Evolutionary conservation across 2,329 filamentous ascomycete species (phyloP).

Genomic region (Trichothecium sympodiale): DNA sequence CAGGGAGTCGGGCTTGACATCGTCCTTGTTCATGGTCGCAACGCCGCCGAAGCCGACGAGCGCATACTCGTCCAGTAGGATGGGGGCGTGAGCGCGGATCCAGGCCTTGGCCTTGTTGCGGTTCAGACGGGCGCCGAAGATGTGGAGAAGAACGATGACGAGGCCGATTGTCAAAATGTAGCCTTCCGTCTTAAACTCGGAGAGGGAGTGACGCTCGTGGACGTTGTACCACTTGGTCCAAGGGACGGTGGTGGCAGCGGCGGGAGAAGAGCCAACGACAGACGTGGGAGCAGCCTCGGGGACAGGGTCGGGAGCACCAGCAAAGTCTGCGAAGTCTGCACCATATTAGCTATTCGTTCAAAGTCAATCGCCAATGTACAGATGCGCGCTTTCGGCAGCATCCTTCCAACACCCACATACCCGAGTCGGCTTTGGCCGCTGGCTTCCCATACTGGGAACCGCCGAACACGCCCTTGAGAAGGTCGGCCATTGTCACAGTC

Average conservation of each 20-base stretch:
- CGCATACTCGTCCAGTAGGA: constrained; percentile 73
- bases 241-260: constrained; percentile 42
- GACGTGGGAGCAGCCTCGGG: constrained; percentile 37
- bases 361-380: background rate
- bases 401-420: constrained; percentile 31
- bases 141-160: constrained; percentile 65
- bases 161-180: constrained; percentile 67
- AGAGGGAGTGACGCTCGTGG: constrained; percentile 75
- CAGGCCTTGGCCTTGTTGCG: constrained; percentile 69
- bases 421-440: constrained; percentile 47
- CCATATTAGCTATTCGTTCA: background rate
- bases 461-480: constrained; percentile 60
- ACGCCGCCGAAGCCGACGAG: constrained; percentile 67
- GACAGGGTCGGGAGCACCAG: constrained; percentile 59
- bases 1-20: constrained; percentile 30
- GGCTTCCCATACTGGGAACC: constrained; percentile 45
- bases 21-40: constrained; percentile 34
- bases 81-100: constrained; percentile 61
- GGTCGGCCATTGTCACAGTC: constrained; percentile 36
- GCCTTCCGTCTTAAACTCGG: constrained; percentile 82
- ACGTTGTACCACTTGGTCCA: constrained; percentile 96
- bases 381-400: background rate
- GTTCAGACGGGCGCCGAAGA: constrained; percentile 74
- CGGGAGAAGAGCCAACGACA: constrained; percentile 33
- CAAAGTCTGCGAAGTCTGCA: constrained; percentile 89